Evolutionary conservation across 1,284 basidiomycete genomes (phyloP), one percentile per base, ranked within the genome.

Genomic region (Rhodotorula sp.): DNA sequence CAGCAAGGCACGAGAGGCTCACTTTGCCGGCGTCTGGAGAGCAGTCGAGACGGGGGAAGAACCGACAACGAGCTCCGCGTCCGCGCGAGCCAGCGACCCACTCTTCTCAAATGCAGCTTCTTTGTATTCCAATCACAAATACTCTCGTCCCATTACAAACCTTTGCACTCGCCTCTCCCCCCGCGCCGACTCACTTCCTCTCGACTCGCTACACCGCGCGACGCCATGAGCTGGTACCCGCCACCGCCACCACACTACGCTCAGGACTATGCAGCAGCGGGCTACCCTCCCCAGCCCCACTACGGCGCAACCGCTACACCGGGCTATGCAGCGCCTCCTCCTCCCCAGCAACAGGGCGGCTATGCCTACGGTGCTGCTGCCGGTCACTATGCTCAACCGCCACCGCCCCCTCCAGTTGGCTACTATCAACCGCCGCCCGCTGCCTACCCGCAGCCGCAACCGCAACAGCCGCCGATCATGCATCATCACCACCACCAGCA

Each of bases 261-360:
- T 33, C 37, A 42, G 22, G 60, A 66, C 63, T 42, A 42, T 42
- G 37, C 37, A 42, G 37, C 10, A 8, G 44, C 15, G 14, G 49
- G 33, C 37, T 33, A 49, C 18, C 33, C 51, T 1, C 37, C 33
- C n/a, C n/a, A n/a, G 22, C 30, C 65, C 15, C 29, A 62, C 53
- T 62, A 62, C 46, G 60, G 42, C 18, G 56, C 63, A 33, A 30
- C 68, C 44, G 10, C 63, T 60, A 17, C 61, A 4, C 74, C 66
- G 30, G 22, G 44, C 56, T 58, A 64, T 29, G 55, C n/a, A 44
- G n/a, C 24, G 0, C n/a, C 26, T 29, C 33, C 42, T n/a, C 26
- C 49, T 6, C 30, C 53, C 17, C 57, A 42, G 15, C 58, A 26
- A 3, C 26, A 26, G 4, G 26, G n/a, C 20, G 53, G 53, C n/a